Base-by-base conservation (phyloP, 2,329 filamentous ascomycete species). In the Cyclaneusma minus region DNA sequence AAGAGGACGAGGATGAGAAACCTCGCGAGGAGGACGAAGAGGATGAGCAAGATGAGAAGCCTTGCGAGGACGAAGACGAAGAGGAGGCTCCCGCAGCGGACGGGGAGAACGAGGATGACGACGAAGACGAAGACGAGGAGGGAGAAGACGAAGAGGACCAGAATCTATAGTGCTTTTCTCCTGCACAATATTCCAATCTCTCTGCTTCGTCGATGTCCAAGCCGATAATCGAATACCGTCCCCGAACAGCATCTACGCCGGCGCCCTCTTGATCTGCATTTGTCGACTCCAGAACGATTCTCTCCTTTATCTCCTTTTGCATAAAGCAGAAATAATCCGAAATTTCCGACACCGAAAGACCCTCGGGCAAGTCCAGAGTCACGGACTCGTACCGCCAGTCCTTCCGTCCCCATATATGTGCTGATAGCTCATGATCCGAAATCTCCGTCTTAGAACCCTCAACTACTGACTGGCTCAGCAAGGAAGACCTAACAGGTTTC, bases 401-500 rank as follows among this genome's bases (percentile, higher is more conserved):
- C 7, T n/a, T n/a, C n/a, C n/a, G n/a, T n/a, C n/a, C n/a, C n/a
- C n/a, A n/a, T n/a, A n/a, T n/a, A n/a, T n/a, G n/a, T n/a, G n/a
- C n/a, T n/a, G n/a, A n/a, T n/a, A n/a, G n/a, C n/a, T n/a, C n/a
- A n/a, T n/a, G n/a, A n/a, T n/a, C n/a, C n/a, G n/a, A n/a, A n/a
- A n/a, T 32, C 66, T 93, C 19, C 91, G 89, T 43, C 89, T 91
- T 3, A 91, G 89, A 42, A 98, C 89, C 29, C 98, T 98, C 65
- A 98, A 98, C 49, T 89, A 91, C 24, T 78, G 89, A 55, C 60
- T 98, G 41, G 91, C 89, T 27, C 89, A 98, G 56, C 67, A n/a
- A n/a, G n/a, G n/a, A n/a, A n/a, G n/a, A n/a, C n/a, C n/a, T n/a
- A n/a, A n/a, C n/a, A n/a, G n/a, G n/a, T n/a, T n/a, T n/a, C n/a